Percentiles rank a stretch among this genome's conserved stretches.
These are phyloP conservation scores for Pichia sp. DNA, from an alignment of 1,139 yeast genomes.

Conservation along the genomic window DNA sequence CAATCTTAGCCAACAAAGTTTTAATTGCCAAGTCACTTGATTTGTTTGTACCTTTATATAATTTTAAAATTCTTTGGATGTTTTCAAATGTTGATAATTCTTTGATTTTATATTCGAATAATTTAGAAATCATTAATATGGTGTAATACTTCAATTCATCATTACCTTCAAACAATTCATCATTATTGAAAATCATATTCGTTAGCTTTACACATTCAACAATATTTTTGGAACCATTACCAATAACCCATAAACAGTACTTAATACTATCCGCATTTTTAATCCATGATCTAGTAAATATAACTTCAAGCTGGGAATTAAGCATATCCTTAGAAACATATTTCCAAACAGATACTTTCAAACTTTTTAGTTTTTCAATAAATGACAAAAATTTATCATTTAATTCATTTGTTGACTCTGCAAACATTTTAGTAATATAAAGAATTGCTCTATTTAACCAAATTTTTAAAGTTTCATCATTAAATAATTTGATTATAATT, in stretches of 20 bases:
- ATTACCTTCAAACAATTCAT: slow-evolving; percentile 21
- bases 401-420: slow-evolving; percentile 38
- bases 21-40: slow-evolving; percentile 61
- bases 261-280: slow-evolving; percentile 35
- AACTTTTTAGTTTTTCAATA: slow-evolving; percentile 30
- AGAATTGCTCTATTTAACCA: slow-evolving; percentile 51
- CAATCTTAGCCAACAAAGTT: slow-evolving; percentile 49
- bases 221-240: slow-evolving; percentile 33
- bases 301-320: slow-evolving; percentile 64
- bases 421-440: slow-evolving; percentile 56
- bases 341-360: slow-evolving; percentile 36
- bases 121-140: slow-evolving; percentile 36
- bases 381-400: slow-evolving; percentile 22
- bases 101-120: slow-evolving; percentile 43
- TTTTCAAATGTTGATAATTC: slow-evolving; percentile 39
- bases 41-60: slow-evolving; percentile 55
- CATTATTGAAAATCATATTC: slow-evolving; percentile 60
- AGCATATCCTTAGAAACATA: slow-evolving; percentile 43
- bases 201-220: slow-evolving; percentile 49
- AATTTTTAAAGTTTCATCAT: slow-evolving; percentile 7
- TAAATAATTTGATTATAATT: slow-evolving; percentile 7
- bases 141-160: slow-evolving; percentile 35
- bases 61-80: slow-evolving; percentile 10
- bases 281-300: slow-evolving; percentile 48
- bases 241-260: slow-evolving; percentile 35